Conservation (phyloP, 2,329 filamentous ascomycete species). For the Trichoderma atrobrunneum region DNA sequence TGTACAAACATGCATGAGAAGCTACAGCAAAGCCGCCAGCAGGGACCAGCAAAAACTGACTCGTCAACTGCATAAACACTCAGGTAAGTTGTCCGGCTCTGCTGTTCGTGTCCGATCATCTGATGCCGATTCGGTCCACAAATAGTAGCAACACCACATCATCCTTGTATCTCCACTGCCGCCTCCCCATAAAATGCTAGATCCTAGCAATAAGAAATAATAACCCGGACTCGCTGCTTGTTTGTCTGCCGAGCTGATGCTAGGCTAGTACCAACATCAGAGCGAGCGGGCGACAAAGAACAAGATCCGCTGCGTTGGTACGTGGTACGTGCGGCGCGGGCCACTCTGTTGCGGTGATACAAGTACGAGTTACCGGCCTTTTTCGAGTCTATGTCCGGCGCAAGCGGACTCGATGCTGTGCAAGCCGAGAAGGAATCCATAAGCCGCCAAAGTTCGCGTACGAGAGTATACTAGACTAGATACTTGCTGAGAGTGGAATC, state of each 20-base stretch:
- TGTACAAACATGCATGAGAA: background rate
- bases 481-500: background rate
- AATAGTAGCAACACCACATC: background rate
- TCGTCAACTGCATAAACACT: background rate
- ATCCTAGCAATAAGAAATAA: background rate
- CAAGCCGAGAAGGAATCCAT: background rate
- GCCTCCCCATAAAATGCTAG: background rate
- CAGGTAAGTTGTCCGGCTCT: constrained; percentile 7
- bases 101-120: constrained; percentile 17
- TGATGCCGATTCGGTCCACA: constrained; percentile 15
- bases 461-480: background rate
- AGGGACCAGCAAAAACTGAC: background rate
- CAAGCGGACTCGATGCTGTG: background rate
- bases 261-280: background rate
- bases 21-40: background rate
- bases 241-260: background rate
- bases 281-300: background rate
- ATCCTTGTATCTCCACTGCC: background rate
- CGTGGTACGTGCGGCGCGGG: constrained; percentile 4
- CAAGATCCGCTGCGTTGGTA: background rate
- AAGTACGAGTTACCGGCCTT: background rate
- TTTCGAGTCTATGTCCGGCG: background rate
- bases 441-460: background rate
- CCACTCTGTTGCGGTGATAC: background rate
- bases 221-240: background rate